Percentiles rank a stretch among this genome's conserved stretches.
phyloP scores from a whole-genome alignment of 2,329 filamentous ascomycete genomes.

The Ascochyta pisi region DNA sequence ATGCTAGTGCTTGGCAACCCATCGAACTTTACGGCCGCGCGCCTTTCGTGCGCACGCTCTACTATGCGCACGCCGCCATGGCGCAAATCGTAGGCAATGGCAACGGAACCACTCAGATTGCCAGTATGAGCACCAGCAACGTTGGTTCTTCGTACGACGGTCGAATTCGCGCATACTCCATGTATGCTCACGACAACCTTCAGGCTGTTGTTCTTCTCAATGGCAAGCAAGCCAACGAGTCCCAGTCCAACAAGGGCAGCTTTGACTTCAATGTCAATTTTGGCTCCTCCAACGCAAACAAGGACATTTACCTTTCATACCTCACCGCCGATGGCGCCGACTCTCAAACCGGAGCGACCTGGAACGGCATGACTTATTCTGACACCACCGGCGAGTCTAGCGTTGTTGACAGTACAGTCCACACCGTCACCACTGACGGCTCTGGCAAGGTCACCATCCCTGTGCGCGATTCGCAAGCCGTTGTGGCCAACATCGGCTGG shows the following conservation, averaged over 20 bases:
- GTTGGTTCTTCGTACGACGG: slow-evolving; percentile 49
- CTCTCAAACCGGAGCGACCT: slow-evolving; percentile 52
- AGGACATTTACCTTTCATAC: slow-evolving; percentile 56
- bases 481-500: slow-evolving; percentile 55
- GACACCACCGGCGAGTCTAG: slow-evolving; percentile 52
- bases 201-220: slow-evolving; percentile 57
- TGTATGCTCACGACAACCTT: slow-evolving; percentile 54
- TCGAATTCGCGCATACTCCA: slow-evolving; percentile 53
- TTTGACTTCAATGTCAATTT: slow-evolving; percentile 54
- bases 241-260: slow-evolving; percentile 47
- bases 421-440: slow-evolving; percentile 34
- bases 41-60: slow-evolving; percentile 57
- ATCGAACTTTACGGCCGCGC: slow-evolving; percentile 49
- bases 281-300: slow-evolving; percentile 48
- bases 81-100: slow-evolving; percentile 58
- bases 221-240: slow-evolving; percentile 52
- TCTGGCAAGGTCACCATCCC: slow-evolving; percentile 34
- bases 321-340: slow-evolving; percentile 57
- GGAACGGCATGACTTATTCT: slow-evolving; percentile 57
- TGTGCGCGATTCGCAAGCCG: slow-evolving; percentile 55
- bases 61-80: slow-evolving; percentile 61
- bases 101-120: slow-evolving; percentile 56
- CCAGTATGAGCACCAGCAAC: slow-evolving; percentile 40
- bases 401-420: slow-evolving; percentile 41
- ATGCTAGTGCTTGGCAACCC: slow-evolving; percentile 59